Evolutionary conservation across 2,329 filamentous ascomycete species (phyloP), one percentile per base, ranked within the genome.

Genomic region (Trichoderma breve): DNA sequence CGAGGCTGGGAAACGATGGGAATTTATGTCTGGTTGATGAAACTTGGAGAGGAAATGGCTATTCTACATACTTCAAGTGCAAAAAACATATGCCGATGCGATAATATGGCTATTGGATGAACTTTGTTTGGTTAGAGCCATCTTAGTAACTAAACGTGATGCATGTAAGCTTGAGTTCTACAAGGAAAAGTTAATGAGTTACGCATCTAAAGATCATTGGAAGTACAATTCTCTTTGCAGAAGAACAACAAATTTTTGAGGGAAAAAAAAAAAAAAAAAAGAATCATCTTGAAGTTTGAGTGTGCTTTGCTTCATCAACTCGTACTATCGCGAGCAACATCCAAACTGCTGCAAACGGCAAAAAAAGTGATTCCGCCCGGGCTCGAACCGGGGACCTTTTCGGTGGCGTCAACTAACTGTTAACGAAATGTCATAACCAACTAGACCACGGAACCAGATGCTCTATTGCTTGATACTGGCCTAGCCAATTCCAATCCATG

Each of bases 391-490:
- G 72, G 69, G 72, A 73, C 72, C 72, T 73, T 71, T 71, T 73
- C 72, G 72, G 72, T 73, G 71, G 71, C 47, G 71, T 72, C 43
- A 70, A 70, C 61, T 43, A 69, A 61, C 39, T 72, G 72, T 73
- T 73, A 73, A 73, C 72, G 72, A 73, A 71, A 71, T 73, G 72
- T 73, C 72, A 73, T 73, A 67, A 73, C 72, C 72, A 73, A 73
- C 72, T 73, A 73, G 72, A 73, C 72, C 72, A 73, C 72, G 69
- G 72, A 73, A 73, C 72, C 72, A 34, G 53, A 58, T 34, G 24
- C 32, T 26, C n/a, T 57, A n/a, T 36, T 24, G 14, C 47, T 14
- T 60, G 9, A 11, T 4, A 58, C 15, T 18, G 21, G 2, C 57
- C 0, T 4, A 0, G 1, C 43, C 24, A 28, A 64, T 58, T 43